These are phyloP conservation scores for Saccharomycopsis hybrid DNA, from an alignment of 1,139 yeast genomes.

Conservation along the genomic window DNA sequence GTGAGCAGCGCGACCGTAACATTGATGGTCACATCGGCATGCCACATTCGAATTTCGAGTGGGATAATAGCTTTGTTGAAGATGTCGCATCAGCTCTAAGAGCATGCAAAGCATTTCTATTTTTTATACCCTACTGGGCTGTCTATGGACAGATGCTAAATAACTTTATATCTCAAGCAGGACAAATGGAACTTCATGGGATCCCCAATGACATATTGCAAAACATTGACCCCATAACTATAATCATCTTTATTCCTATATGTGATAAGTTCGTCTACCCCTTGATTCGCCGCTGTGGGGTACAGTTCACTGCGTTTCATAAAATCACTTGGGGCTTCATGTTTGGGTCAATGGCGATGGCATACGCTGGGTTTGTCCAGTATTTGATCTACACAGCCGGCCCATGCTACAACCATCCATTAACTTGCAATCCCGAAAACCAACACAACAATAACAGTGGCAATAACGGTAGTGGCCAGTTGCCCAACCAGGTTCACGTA, in stretches of 20 bases:
- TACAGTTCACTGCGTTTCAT: constrained; percentile 48
- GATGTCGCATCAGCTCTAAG: constrained; percentile 51
- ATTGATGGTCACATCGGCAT: too few relatives aligned
- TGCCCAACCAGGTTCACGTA: constrained; percentile 51
- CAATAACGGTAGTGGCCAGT: constrained; percentile 28
- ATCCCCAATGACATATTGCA: constrained; percentile 64
- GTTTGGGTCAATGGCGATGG: constrained; percentile 56
- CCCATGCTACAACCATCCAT: constrained; percentile 59
- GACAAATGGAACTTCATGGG: constrained; percentile 55
- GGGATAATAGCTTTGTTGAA: constrained; percentile 58
- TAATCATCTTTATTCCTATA: constrained; percentile 57
- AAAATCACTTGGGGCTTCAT: constrained; percentile 60
- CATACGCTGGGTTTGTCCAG: constrained; percentile 68
- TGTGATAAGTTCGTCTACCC: constrained; percentile 51
- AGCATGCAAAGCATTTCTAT: constrained; percentile 59
- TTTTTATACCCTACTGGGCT: constrained; percentile 62
- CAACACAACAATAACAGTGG: too few relatives aligned
- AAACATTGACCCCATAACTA: constrained; percentile 54
- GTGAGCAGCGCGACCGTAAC: too few relatives aligned
- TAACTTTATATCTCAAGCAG: constrained; percentile 62
- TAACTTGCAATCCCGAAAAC: constrained; percentile 30
- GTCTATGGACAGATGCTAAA: constrained; percentile 62
- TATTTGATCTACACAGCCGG: constrained; percentile 53
- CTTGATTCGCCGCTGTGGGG: constrained; percentile 39
- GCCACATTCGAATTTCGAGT: too few relatives aligned